Evolutionary conservation across 108 stramenopile genomes (phyloP).

Genomic region (Aureococcus anophagefferens): DNA sequence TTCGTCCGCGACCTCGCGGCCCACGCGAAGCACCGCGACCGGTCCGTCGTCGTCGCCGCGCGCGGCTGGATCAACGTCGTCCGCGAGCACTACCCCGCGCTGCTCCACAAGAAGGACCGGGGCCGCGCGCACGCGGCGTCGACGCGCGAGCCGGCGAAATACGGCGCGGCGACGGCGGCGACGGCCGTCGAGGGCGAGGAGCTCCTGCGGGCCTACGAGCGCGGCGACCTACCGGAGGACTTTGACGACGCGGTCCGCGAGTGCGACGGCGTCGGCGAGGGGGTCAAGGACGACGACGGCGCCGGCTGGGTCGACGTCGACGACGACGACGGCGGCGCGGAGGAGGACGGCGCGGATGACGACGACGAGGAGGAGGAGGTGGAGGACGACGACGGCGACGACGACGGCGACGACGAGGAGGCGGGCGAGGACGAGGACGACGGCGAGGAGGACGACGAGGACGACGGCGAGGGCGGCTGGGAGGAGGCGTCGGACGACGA

Average conservation of each 20-base stretch:
- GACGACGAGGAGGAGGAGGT: conserved; percentile 37
- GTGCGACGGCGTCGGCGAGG: conserved; percentile 17
- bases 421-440: conserved; percentile 47
- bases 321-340: conserved; percentile 42
- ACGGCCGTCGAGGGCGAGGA: conserved; percentile 87
- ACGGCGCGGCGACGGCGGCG: conserved; percentile 67
- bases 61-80: conserved; percentile 80
- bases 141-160: conserved; percentile 53
- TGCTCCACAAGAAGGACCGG: conserved; percentile 80
- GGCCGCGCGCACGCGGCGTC: conserved; percentile 58
- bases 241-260: conserved; percentile 32
- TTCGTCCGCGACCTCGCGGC: conserved; percentile 89
- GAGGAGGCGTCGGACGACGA: conserved; percentile 20
- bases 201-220: conserved; percentile 69
- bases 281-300: conserved; percentile 23
- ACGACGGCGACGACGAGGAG: conserved; percentile 34
- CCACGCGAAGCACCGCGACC: conserved; percentile 76
- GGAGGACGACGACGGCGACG: conserved; percentile 32
- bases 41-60: conserved; percentile 84
- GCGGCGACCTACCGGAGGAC: conserved; percentile 1
- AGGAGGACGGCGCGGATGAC: conserved; percentile 41
- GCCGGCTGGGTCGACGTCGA: conserved; percentile 33
- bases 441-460: conserved; percentile 41
- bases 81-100: conserved; percentile 73
- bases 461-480: conserved; percentile 16